Base-by-base conservation (phyloP, 306 rosid species). In the Begonia peltatifolia region DNA sequence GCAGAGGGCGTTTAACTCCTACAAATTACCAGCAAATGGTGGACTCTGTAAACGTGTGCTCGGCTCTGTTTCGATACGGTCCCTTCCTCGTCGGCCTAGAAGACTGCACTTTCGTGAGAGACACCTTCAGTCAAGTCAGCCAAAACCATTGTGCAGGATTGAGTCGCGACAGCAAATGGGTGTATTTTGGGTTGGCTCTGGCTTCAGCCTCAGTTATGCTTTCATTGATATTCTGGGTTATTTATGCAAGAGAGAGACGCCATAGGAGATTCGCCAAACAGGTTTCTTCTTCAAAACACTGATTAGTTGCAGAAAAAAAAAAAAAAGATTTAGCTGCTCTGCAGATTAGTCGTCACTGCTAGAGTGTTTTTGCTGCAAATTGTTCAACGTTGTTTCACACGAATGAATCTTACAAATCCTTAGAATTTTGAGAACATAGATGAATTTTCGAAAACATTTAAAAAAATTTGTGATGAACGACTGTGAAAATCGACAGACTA, bases 1-100 rank as follows among this genome's bases (percentile, higher is more conserved):
- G 47, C 9, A 14, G 14, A 8, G 85, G 85, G 12, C 70, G 83
- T 42, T 14, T 76, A 66, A 76, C 63, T n/a, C 87, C 80, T 18
- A 10, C 46, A 0, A 49, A 48, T 14, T 80, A 68, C 51, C 14
- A 36, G 5, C 73, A 80, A 53, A 42, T 74, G 49, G 41, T 25
- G 54, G 57, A 50, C 13, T 72, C 75, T 9, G 46, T 62, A 12
- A 71, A 74, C 35, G 13, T 71, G 54, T 71, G 72, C 63, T 51
- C 61, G 12, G 61, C 56, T 10, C 1, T 80, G 22, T 25, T 22
- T 14, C 22, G 14, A 18, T 42, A 71, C 44, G 87, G 68, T 9
- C 79, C 79, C 11, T 47, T 68, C 46, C 30, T 71, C 25, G 64
- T 70, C 16, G 49, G 53, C 12, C 6, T 81, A 14, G 56, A 25